phyloP scores from a whole-genome alignment of 371 early-diverging fungal species.

The Nematocida displodere region DNA sequence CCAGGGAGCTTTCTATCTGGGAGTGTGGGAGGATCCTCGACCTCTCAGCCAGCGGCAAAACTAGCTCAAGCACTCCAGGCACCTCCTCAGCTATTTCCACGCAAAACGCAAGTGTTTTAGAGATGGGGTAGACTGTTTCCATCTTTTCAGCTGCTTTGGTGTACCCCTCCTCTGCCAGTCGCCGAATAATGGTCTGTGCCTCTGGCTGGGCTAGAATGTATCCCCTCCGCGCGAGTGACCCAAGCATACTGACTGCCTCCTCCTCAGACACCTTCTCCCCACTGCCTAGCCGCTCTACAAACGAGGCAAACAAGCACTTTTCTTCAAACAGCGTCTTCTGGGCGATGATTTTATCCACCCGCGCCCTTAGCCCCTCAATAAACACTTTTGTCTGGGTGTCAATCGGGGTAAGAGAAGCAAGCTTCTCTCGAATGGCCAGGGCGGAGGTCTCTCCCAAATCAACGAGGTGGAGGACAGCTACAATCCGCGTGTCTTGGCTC shows the following conservation, averaged over 20 bases:
- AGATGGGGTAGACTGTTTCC: slow-evolving; percentile 36
- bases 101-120: slow-evolving; percentile 19
- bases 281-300: slow-evolving; percentile 1
- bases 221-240: background rate
- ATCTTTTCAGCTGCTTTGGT: background rate
- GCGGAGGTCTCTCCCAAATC: background rate
- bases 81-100: slow-evolving; percentile 7
- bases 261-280: slow-evolving; percentile 22
- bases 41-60: slow-evolving; percentile 25
- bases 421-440: background rate
- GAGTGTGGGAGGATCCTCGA: background rate
- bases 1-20: background rate
- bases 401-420: background rate
- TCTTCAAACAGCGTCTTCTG: slow-evolving; percentile 33
- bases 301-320: slow-evolving; percentile 16
- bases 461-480: background rate
- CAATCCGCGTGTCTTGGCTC: background rate
- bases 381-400: background rate
- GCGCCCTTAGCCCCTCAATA: slow-evolving; percentile 7
- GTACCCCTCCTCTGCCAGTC: slow-evolving; percentile 22
- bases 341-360: background rate
- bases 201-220: slow-evolving; percentile 12
- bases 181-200: slow-evolving; percentile 16
- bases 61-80: background rate
- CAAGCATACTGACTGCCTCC: background rate